A percentile compares a stretch with the other conserved stretches of the same genome.
These are phyloP conservation scores for Aureobasidium leucospermi DNA, from an alignment of 2,329 filamentous ascomycete genomes.

Conservation along the genomic window DNA sequence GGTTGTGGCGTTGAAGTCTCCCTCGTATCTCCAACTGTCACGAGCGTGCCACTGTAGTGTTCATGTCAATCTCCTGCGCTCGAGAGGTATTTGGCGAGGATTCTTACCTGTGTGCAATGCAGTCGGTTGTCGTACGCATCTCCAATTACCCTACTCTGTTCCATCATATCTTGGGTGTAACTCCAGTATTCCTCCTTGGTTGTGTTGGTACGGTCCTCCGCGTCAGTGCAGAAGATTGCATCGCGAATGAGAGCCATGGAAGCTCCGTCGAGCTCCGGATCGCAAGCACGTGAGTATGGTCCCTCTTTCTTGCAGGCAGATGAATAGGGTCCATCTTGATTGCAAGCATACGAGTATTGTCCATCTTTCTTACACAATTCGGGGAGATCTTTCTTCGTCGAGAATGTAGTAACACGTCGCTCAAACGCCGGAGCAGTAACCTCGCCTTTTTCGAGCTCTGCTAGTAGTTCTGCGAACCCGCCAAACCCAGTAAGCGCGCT, in stretches of 20 bases:
- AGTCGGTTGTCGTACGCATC: slow-evolving; percentile 25
- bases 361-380: too few relatives aligned
- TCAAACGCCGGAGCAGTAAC: too few relatives aligned
- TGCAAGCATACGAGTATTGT: too few relatives aligned
- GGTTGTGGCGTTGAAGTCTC: slow-evolving; percentile 31
- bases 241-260: neutral
- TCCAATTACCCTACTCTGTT: slow-evolving; percentile 27
- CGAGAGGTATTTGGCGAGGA: too few relatives aligned
- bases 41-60: slow-evolving; percentile 16
- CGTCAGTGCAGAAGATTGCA: slow-evolving; percentile 28
- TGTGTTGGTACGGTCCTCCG: slow-evolving; percentile 21
- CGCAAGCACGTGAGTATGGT: slow-evolving; percentile 20
- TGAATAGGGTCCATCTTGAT: too few relatives aligned
- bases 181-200: slow-evolving; percentile 18
- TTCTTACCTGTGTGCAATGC: too few relatives aligned
- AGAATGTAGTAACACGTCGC: too few relatives aligned
- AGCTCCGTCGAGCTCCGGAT: neutral
- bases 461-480: slow-evolving; percentile 24
- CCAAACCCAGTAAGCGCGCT: slow-evolving; percentile 26
- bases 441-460: slow-evolving; percentile 21
- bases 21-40: slow-evolving; percentile 18
- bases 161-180: slow-evolving; percentile 21
- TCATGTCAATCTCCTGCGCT: neutral
- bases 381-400: too few relatives aligned
- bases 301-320: slow-evolving; percentile 22